Base-by-base conservation (phyloP, 805 yeast genomes). In the Ogataea trehalophila region DNA sequence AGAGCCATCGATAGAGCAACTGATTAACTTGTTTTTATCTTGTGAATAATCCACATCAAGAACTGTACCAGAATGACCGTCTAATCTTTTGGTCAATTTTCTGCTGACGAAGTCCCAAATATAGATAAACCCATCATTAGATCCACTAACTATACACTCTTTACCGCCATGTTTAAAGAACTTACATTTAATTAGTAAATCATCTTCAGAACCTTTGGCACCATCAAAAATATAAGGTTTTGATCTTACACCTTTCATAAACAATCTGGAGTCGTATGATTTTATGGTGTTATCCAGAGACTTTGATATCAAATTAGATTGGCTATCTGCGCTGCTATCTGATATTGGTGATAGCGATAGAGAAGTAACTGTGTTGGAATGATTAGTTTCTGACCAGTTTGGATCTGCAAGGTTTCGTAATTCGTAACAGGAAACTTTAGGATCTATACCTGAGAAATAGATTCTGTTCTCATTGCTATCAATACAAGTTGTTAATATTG, bases 391-490 rank as follows among this genome's bases (percentile, higher is more conserved):
- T 45, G 60, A 64, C 79, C 84, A 82, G 8, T 75, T 39, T 0
- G 77, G 72, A 6, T 55, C 48, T 1, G 66, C 65, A 5, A 68
- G 47, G 4, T 69, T 62, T 45, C 88, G 63, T 7, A 78, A 42
- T 57, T 87, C 95, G 67, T 76, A 83, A 2, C 80, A 83, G 38
- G 67, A 59, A 0, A 87, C 72, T 0, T 71, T 67, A 1, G 88
- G 84, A 52, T 87, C 92, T 3, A 87, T 76, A 0, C 95, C 95
- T 0, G 83, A 69, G 5, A 79, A 71, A 54, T 71, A 87, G 4
- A 84, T 55, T 14, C 68, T 63, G 15, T 66, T 61, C 1, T 77
- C 80, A 38, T 64, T 63, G 3, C 60, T 56, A 51, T 65, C 69
- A 15, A 67, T 59, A 18, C 65, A 56, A 55, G 79, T 76, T 0